Base-by-base conservation (phyloP, 148 eudicot genomes). In the Fagopyrum homotropicum region DNA sequence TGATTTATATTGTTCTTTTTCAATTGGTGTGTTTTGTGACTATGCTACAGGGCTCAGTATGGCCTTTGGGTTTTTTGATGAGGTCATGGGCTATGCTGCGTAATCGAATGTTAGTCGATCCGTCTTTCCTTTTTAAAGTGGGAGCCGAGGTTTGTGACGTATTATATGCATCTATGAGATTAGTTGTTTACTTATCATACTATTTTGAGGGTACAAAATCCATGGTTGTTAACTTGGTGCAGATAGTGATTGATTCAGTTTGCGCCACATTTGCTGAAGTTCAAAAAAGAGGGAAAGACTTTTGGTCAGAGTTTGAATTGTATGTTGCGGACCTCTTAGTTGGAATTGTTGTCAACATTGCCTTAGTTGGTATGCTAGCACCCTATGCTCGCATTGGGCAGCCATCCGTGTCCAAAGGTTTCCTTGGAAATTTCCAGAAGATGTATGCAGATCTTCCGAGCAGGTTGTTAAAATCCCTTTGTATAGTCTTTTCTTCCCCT, bases 341-440 rank as follows among this genome's bases (percentile, higher is more conserved):
- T 75, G 90, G 92, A 70, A 56, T 78, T 70, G 92, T 82, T 49
- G 92, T 89, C 44, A 86, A 89, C 57, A 72, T 89, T 74, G 92
- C 92, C 77, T 85, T 89, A 82, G 92, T 89, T 54, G 88, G 92
- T 71, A 83, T 89, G 90, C 76, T 89, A 45, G 92, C 92, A 74
- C 92, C 92, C 29, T 89, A 89, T 83, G 90, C 81, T 80, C 92
- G 92, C 47, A 79, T 89, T 71, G 90, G 90, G 48, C 66, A 81
- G 71, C 88, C 85, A 73, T 80, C 85, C 45, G 70, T 77, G 43
- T 85, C 87, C 26, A 68, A 59, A 61, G 88, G 92, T 35, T 16
- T 79, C 30, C 69, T 89, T 43, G 92, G 90, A 64, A 77, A 77
- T 19, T 46, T 84, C 45, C 88, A 79, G 76, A 81, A 76, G 77